Percentiles rank a stretch among this genome's conserved stretches.
Evolutionary conservation across 129 eudicot genomes (phyloP).

Genomic region (Glebionis coronaria): DNA sequence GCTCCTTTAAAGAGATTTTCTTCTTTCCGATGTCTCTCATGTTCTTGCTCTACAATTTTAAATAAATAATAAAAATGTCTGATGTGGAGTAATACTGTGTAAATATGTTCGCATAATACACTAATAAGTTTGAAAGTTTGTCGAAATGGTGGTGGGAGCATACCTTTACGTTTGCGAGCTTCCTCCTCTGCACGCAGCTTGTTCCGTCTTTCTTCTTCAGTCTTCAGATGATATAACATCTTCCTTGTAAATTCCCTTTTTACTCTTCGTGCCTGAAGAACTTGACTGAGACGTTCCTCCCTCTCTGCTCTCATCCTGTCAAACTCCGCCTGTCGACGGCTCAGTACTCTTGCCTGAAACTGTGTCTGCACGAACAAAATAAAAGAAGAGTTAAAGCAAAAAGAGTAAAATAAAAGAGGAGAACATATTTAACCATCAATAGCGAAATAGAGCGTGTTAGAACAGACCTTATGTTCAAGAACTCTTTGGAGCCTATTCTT

Average conservation of each 20-base stretch:
- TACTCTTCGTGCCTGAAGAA: conserved; percentile 45
- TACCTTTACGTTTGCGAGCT: conserved; percentile 79
- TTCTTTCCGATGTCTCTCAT: too few species aligned
- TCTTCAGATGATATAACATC: conserved; percentile 48
- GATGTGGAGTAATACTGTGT: too few species aligned
- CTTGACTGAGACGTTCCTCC: conserved; percentile 45
- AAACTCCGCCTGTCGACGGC: conserved; percentile 45
- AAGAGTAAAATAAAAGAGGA: not conserved
- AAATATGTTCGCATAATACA: too few species aligned
- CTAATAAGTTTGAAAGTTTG: too few species aligned
- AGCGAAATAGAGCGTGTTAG: not conserved
- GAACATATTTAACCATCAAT: not conserved
- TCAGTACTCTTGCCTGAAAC: conserved; percentile 49
- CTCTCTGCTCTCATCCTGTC: conserved; percentile 48
- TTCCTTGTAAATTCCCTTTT: conserved; percentile 63
- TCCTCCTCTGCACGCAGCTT: conserved; percentile 72
- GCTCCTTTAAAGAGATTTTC: not conserved
- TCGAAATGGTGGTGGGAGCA: not conserved
- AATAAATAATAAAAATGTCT: too few species aligned
- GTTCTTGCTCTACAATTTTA: too few species aligned
- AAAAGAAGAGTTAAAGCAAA: not conserved
- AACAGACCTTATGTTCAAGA: conserved; percentile 52
- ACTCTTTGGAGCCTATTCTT: conserved; percentile 60
- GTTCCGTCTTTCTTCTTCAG: conserved; percentile 65
- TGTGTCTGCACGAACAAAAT: conserved; percentile 30